Conservation (phyloP, 768 basidiomycete species). For the Mycena haematopus region DNA sequence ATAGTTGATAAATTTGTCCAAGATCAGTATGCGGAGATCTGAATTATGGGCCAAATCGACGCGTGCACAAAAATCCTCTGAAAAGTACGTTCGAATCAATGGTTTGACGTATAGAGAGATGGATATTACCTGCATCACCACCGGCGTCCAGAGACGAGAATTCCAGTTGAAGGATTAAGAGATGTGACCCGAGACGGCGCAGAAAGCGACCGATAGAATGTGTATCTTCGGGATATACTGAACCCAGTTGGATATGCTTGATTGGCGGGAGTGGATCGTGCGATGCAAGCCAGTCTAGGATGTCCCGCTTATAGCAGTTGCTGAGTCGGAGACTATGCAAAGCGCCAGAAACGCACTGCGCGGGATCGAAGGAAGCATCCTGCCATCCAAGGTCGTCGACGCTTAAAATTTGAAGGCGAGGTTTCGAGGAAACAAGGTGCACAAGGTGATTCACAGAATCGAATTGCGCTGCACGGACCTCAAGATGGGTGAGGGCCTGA, state of each 20-base stretch:
- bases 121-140: conserved; percentile 25
- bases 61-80: conserved; percentile 28
- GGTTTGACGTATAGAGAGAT: background rate
- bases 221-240: conserved; percentile 25
- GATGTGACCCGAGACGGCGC: conserved; percentile 18
- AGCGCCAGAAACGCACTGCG: background rate
- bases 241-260: conserved; percentile 23
- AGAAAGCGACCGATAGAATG: conserved; percentile 27
- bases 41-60: conserved; percentile 27
- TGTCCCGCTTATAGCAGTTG: conserved; percentile 29
- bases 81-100: background rate
- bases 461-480: conserved; percentile 24
- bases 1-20: conserved; percentile 30
- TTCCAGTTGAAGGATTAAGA: conserved; percentile 22
- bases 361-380: conserved; percentile 18
- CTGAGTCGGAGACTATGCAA: conserved; percentile 24
- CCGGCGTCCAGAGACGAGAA: conserved; percentile 30
- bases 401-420: conserved; percentile 22
- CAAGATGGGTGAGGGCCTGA: conserved; percentile 18
- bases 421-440: conserved; percentile 29
- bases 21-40: conserved; percentile 13
- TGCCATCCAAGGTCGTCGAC: conserved; percentile 28
- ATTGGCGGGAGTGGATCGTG: conserved; percentile 19
- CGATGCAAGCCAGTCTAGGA: conserved; percentile 25
- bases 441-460: conserved; percentile 20